Base-by-base conservation (phyloP, 345 rosid genomes). In the Sonneratia alba region DNA sequence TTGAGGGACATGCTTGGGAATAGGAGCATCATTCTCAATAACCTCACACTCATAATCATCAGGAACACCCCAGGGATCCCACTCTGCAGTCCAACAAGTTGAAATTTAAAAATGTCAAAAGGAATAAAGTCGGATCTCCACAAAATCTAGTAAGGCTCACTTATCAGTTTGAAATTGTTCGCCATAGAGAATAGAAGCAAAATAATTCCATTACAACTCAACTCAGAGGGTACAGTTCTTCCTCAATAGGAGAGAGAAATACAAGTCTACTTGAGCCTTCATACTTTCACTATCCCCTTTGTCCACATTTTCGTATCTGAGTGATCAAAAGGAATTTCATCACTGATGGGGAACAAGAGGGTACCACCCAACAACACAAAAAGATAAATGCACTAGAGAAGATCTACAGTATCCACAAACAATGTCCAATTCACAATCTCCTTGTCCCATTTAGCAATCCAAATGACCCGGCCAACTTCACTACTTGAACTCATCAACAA, bases 11-110 rank as follows among this genome's bases (percentile, higher is more conserved):
- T 92, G 99, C 85, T 92, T 90, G 0, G 99, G 99, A 77, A 92
- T 81, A 4, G 96, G 96, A 32, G 94, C 91, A 77, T 90, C 94
- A 22, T 90, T 87, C 82, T 95, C 98, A 14, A 95, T 84, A n/a
- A 92, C 86, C 81, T 95, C 98, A 24, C 93, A 89, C 74, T 90
- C 94, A 38, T 88, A 87, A 79, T 92, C 99, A 47, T 96, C 98
- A 42, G 97, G 92, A 81, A 92, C 92, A 75, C 92, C 98, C 98
- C 98, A 90, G 67, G 98, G 98, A 81, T 90, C 94, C 98, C 96
- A 92, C 78, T 95, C 98, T 95, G 89, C 79, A 61, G 70, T 51
- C 71, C 53, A 68, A 24, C 14, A 8, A 67, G 9, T 6, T 6
- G 43, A 1, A 67, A 43, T 36, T 3, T 2, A 37, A 37, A 36